phyloP scores from a whole-genome alignment of 2,329 filamentous ascomycete species.

The Podosphaera aphanis region DNA sequence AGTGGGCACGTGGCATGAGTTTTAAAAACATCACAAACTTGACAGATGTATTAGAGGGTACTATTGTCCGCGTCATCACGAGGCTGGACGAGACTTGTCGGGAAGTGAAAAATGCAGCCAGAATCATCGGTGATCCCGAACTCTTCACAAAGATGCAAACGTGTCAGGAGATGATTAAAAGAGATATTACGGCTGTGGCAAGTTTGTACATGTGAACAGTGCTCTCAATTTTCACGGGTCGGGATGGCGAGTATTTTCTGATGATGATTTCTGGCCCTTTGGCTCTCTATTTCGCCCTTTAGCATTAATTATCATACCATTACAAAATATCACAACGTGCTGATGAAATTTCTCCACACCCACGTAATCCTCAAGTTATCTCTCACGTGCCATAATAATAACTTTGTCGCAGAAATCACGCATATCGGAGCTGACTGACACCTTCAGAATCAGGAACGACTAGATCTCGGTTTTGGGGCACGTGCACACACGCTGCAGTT shows the following conservation, averaged over 20 bases:
- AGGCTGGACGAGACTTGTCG: slow-evolving; percentile 85
- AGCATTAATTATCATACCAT: too few species aligned
- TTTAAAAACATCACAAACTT: slow-evolving; percentile 95
- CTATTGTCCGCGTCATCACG: slow-evolving; percentile 87
- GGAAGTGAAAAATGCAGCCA: slow-evolving; percentile 89
- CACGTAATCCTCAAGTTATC: too few species aligned
- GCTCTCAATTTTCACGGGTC: neutral
- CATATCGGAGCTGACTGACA: too few species aligned
- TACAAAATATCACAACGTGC: too few species aligned
- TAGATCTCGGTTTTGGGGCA: too few species aligned
- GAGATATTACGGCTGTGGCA: slow-evolving; percentile 79
- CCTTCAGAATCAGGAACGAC: too few species aligned
- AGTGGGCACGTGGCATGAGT: slow-evolving; percentile 93
- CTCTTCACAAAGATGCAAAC: slow-evolving; percentile 92
- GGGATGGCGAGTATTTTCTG: neutral
- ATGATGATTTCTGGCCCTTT: neutral
- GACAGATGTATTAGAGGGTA: slow-evolving; percentile 90
- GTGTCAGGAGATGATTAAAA: slow-evolving; percentile 92
- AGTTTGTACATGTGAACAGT: slow-evolving; percentile 53
- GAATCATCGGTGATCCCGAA: slow-evolving; percentile 82
- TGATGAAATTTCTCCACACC: too few species aligned
- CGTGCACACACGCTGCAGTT: too few species aligned
- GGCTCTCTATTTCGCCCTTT: neutral
- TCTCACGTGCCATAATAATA: too few species aligned
- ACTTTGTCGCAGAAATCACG: too few species aligned